phyloP scores from a whole-genome alignment of 306 rosid genomes.

The Vigna nakashimae region DNA sequence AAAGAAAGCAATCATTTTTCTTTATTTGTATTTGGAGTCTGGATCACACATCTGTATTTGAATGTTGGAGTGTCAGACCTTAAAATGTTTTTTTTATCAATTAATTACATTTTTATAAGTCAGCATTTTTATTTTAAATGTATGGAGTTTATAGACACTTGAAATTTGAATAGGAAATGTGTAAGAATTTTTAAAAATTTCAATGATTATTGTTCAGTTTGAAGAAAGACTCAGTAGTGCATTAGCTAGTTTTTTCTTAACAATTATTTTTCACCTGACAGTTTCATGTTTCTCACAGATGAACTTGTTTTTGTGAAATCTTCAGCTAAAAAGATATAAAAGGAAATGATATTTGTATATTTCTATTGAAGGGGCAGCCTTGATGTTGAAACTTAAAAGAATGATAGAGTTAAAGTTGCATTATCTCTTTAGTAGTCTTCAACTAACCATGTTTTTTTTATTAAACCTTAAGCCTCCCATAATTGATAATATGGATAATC shows the following conservation, averaged over 20 bases:
- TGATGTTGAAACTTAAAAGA: too few species aligned
- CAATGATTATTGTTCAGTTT: conserved; percentile 8
- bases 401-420: background rate
- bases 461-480: background rate
- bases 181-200: background rate
- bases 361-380: too few species aligned
- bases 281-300: background rate
- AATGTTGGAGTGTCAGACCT: background rate
- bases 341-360: too few species aligned
- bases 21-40: background rate
- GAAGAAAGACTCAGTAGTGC: background rate
- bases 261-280: background rate
- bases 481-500: background rate
- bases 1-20: background rate
- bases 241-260: background rate
- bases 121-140: background rate
- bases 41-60: background rate
- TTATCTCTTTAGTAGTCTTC: background rate
- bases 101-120: background rate
- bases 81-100: background rate
- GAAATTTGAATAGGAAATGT: conserved; percentile 11
- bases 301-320: too few species aligned
- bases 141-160: background rate
- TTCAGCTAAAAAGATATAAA: too few species aligned
- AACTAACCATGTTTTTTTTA: background rate